Evolutionary conservation across 768 basidiomycete species (phyloP), one percentile per base, ranked within the genome.

Genomic region (Hysterangium stoloniferum): DNA sequence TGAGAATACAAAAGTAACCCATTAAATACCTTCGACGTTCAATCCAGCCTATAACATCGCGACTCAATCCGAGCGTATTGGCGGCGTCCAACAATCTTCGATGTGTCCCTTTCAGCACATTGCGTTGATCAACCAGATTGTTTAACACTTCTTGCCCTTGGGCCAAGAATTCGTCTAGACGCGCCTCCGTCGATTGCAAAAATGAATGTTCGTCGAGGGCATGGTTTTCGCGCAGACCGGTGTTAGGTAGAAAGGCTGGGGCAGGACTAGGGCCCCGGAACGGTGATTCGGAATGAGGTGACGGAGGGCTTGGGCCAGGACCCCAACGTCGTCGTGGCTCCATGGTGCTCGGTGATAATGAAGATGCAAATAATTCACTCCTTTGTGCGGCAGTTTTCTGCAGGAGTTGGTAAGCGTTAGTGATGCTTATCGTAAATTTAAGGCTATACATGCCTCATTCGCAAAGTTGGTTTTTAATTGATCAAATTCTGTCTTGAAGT

Each of bases 31-130:
- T 96, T 66, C 96, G 74, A 55, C 83, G 78, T 62, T 99, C 96
- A 57, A 99, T 94, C 91, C 94, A 99, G 6, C 88, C 84, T 65
- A 99, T 97, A 29, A 95, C 94, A 62, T 95, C 79, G 54, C 93
- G 76, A 65, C 93, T 93, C 62, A 98, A 68, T 0, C 96, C 96
- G 52, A 99, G 68, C 22, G 92, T 96, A 66, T 96, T 97, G 41
- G 94, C 96, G 36, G 91, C 85, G 62, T 89, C 85, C 51, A 96
- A 67, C 44, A 99, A 66, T 48, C 88, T 75, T 58, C 81, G 76
- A 62, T 90, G 86, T 0, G 96, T 97, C n/a, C 91, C 94, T 66
- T 97, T 98, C 52, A 99, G 71, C 65, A 98, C 80, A 61, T 86
- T 86, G 53, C 91, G 73, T 68, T 99, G 96, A 63, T 93, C 94